phyloP scores from a whole-genome alignment of 2,329 filamentous ascomycete species.

The Claviceps maximensis region DNA sequence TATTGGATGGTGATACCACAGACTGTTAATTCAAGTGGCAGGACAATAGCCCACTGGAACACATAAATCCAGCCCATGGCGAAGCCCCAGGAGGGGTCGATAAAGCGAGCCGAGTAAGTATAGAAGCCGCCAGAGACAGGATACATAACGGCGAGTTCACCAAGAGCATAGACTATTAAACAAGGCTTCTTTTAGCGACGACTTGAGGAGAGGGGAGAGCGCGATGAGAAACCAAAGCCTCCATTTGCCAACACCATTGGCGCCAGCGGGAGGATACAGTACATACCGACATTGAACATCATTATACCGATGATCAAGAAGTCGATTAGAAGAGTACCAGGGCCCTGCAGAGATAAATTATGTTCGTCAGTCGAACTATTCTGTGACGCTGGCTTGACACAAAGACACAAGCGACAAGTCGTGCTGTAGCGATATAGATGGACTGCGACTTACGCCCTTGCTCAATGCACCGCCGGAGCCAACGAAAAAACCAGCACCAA shows the following conservation, averaged over 20 bases:
- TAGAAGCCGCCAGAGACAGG: conserved; percentile 48
- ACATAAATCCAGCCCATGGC: conserved; percentile 39
- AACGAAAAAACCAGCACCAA: conserved; percentile 51
- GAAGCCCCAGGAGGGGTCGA: conserved; percentile 44
- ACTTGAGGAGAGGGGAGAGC: background rate
- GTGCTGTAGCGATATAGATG: background rate
- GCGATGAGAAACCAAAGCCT: background rate
- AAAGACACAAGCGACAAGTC: background rate
- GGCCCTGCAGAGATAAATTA: conserved; percentile 1
- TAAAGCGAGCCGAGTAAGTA: conserved; percentile 44
- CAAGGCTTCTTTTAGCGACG: background rate
- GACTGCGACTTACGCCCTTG: conserved; percentile 31
- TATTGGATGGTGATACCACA: conserved; percentile 37
- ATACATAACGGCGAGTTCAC: conserved; percentile 44
- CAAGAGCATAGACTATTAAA: conserved; percentile 36
- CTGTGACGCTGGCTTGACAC: background rate
- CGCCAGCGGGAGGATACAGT: background rate
- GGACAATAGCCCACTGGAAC: conserved; percentile 33
- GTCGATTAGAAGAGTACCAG: conserved; percentile 5
- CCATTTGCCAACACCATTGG: too few relatives aligned
- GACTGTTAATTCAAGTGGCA: conserved; percentile 35
- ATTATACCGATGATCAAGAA: conserved; percentile 7
- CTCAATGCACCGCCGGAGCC: conserved; percentile 40
- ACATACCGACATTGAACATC: conserved; percentile 8
- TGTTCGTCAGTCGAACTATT: background rate